Conservation (phyloP, 129 eudicot genomes). For the Flaveria robusta region DNA sequence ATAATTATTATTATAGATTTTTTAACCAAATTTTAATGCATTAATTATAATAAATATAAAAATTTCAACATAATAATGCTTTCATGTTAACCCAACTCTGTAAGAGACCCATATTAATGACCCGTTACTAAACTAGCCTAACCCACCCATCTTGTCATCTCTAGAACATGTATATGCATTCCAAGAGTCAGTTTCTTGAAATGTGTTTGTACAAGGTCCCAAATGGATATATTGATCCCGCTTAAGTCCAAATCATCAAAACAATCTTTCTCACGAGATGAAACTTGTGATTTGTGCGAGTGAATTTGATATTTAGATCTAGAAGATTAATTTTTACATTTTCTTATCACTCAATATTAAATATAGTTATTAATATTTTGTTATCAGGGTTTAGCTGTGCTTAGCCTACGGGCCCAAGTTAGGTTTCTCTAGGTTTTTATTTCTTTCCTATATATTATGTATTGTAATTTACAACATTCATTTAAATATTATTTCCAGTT, state of each 20-base stretch:
- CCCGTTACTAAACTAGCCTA: background rate
- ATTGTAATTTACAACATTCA: too few relatives aligned
- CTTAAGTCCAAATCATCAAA: background rate
- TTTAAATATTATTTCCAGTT: too few relatives aligned
- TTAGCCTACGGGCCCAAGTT: too few relatives aligned
- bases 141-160: background rate
- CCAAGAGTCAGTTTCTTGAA: background rate
- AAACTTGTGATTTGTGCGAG: background rate
- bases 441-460: too few relatives aligned
- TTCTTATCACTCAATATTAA: background rate
- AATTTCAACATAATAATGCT: background rate
- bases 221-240: background rate
- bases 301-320: constrained; percentile 1
- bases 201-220: background rate
- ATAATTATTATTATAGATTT: background rate
- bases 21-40: background rate
- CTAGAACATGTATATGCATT: background rate
- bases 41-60: background rate
- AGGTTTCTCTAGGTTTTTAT: too few relatives aligned
- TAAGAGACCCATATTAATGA: background rate
- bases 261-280: background rate
- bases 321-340: constrained; percentile 13
- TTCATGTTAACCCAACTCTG: background rate
- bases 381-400: too few relatives aligned
- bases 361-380: too few relatives aligned